Base-by-base conservation (phyloP, 2,329 filamentous ascomycete species). In the Pseudogymnoascus sp. region DNA sequence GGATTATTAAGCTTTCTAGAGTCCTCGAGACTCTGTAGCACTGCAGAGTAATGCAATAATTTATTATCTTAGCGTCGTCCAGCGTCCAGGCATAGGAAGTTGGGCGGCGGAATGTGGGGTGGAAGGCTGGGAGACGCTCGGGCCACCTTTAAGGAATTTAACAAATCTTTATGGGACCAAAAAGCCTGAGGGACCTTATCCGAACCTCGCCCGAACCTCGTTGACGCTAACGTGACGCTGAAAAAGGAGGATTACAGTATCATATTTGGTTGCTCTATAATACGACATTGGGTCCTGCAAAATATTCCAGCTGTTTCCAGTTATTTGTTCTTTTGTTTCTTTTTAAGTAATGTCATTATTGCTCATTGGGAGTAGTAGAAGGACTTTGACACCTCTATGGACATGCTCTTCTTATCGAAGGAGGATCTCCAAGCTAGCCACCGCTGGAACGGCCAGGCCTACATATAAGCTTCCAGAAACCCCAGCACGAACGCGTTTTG, bases 401-500 rank as follows among this genome's bases (percentile, higher is more conserved):
- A 66, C 68, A 63, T 71, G 67, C 60, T 63, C 64, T 41, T 67
- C 66, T 16, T 70, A 69, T 61, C 64, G 63, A 61, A 59, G 55
- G 33, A 60, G 58, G 14, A 3, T 40, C 35, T 60, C 35, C 35
- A 60, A 60, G 38, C 18, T 41, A 40, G 58, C 58, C 38, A 41
- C 31, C 14, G 21, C 21, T 38, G 55, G 33, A 38, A 60, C 58
- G 66, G 28, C 62, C 58, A 35, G 55, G 43, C 4, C 37, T 58
- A 33, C 65, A 61, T 21, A 52, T 59, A 63, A 64, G 65, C 66
- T 73, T 76, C 83, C 85, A 28, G 76, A 78, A 28, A 75, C 72
- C 5, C 88, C 89, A 52, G 85, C 85, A 64, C 81, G 91, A 73
- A 91, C 95, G 16, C 88, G 95, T 55, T 99, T 99, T 75, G 95